Percentiles rank a stretch among this genome's conserved stretches.
These are phyloP conservation scores for Halteria grandinella DNA, from an alignment of 73 alveolate genomes.

Conservation along the genomic window DNA sequence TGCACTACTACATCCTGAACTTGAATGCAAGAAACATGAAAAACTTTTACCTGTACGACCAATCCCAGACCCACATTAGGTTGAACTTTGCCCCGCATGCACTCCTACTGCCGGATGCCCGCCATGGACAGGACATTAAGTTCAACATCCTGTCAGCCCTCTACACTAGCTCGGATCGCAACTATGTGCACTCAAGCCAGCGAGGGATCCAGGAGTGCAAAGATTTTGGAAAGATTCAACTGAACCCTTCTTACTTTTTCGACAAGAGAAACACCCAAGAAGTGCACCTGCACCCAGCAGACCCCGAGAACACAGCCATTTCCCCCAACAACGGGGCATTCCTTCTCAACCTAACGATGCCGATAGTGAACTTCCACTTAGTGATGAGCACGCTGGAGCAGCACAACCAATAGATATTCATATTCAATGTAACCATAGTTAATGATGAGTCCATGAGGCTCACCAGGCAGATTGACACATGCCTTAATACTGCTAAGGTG, in stretches of 20 bases:
- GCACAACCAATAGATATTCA: neutral
- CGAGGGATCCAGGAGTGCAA: constrained; percentile 44
- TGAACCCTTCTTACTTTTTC: constrained; percentile 13
- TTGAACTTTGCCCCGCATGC: constrained; percentile 53
- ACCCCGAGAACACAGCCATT: constrained; percentile 27
- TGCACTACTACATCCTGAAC: constrained; percentile 31
- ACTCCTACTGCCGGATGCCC: constrained; percentile 11
- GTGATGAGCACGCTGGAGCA: constrained; percentile 6
- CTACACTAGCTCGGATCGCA: neutral
- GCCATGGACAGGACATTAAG: constrained; percentile 24
- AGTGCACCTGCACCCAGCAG: constrained; percentile 56
- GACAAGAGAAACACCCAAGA: neutral
- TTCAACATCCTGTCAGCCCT: neutral
- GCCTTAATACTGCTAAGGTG: constrained; percentile 22
- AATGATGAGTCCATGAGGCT: constrained; percentile 33
- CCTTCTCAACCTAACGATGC: constrained; percentile 25
- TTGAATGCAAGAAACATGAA: constrained; percentile 28
- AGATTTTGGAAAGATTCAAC: constrained; percentile 37
- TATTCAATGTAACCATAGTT: constrained; percentile 40
- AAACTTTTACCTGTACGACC: neutral
- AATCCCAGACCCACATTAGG: constrained; percentile 1
- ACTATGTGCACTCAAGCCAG: constrained; percentile 15
- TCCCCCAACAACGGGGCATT: constrained; percentile 58
- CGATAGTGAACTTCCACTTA: constrained; percentile 40
- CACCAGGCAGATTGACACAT: constrained; percentile 49